Evolutionary conservation across 2,329 filamentous ascomycete species (phyloP), one percentile per base, ranked within the genome.

Genomic region (Metarhizium brunneum): DNA sequence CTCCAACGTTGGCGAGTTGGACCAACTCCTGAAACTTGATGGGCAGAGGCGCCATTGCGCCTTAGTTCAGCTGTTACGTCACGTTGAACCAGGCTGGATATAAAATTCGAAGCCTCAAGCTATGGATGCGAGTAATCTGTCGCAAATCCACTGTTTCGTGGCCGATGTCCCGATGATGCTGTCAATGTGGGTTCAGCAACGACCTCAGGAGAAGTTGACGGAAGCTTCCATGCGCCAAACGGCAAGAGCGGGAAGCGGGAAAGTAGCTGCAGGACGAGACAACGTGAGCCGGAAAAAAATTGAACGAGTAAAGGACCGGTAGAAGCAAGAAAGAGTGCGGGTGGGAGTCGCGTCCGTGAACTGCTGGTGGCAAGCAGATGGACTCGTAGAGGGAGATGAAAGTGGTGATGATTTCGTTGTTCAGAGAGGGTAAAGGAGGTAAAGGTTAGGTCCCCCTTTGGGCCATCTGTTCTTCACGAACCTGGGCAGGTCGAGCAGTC

Each of bases 11-110:
- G 66, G 70, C 68, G 72, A 79, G 77, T 74, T 92, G 88, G 73
- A 92, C 82, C 69, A 92, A 83, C 85, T 95, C 91, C 72, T 87
- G 88, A 76, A 96, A 95, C 80, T 90, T 91, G 77, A 96, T 95
- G 69, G 89, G 90, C 70, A 95, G 80, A 74, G 85, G 82, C 71
- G 84, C 82, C 84, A 80, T 80, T 71, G 66, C 67, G 70, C 67
- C 69, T 60, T 59, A 61, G 57, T 63, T 51, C 42, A 53, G 35
- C 53, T 53, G 61, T 58, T 57, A 61, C 53, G 63, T 65, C 56
- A 68, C 57, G 47, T 60, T 59, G 50, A 54, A 60, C 30, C 57
- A 60, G 54, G 57, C 61, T 60, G 60, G 14, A 35, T 45, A 18
- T 16, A 6, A 43, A n/a, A 35, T n/a, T 45, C 52, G 42, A 30